Conservation (phyloP, 768 basidiomycete species). For the Amyloporia xantha region DNA sequence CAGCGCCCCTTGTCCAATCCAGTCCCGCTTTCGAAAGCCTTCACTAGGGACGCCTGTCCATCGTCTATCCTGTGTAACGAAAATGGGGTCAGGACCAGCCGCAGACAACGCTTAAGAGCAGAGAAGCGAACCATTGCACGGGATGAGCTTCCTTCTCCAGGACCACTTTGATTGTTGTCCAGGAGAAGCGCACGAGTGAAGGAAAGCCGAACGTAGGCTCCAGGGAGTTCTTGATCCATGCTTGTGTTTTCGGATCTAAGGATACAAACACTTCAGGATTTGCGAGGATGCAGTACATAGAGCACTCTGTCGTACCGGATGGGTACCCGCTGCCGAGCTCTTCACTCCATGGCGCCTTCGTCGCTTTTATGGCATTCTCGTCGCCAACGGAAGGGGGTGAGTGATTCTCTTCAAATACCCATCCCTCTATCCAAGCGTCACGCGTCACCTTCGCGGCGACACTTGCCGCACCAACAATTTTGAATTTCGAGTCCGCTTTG, state of each 20-base stretch:
- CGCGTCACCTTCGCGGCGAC: conserved; percentile 98
- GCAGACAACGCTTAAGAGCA: not conserved
- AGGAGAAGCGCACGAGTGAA: conserved; percentile 85
- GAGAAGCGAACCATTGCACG: conserved; percentile 64
- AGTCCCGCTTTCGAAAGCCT: conserved; percentile 64
- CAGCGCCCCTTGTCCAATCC: conserved; percentile 74
- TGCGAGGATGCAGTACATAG: not conserved
- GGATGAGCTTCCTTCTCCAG: conserved; percentile 75
- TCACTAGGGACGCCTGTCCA: conserved; percentile 65
- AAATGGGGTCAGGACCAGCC: not conserved
- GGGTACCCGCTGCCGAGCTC: conserved; percentile 86
- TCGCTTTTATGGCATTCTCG: not conserved
- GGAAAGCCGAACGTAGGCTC: conserved; percentile 93
- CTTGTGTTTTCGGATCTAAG: conserved; percentile 86
- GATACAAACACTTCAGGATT: not conserved
- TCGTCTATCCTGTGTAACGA: conserved; percentile 81
- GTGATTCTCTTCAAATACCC: conserved; percentile 64
- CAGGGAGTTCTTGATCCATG: conserved; percentile 70
- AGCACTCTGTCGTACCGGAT: conserved; percentile 44
- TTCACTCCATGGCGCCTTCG: conserved; percentile 24
- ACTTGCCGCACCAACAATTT: conserved; percentile 94
- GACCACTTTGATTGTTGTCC: conserved; percentile 85
- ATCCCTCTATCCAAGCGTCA: conserved; percentile 82
- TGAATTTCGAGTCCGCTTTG: conserved; percentile 95
- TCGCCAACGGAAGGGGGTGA: not conserved